These are phyloP conservation scores for Avena atlantica DNA, from an alignment of 176 grass and related monocot species.

Conservation along the genomic window DNA sequence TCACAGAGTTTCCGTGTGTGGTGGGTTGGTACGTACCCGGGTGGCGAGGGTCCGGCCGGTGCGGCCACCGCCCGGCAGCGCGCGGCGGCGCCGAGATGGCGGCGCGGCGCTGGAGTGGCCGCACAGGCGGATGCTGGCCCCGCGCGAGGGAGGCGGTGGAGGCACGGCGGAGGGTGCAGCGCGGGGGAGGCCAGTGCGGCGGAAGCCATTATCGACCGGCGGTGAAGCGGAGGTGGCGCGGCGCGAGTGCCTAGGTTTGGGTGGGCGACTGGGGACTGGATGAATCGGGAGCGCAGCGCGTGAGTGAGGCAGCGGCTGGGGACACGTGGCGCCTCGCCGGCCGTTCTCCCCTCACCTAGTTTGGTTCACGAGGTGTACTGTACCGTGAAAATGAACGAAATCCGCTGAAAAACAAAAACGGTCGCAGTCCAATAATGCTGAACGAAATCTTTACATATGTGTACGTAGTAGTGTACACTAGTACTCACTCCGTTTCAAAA, in stretches of 20 bases:
- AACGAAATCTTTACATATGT: too few species aligned
- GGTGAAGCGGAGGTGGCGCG: constrained; percentile 1
- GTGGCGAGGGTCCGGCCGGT: constrained; percentile 29
- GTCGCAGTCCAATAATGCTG: too few species aligned
- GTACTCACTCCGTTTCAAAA: too few species aligned
- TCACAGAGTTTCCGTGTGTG: background rate
- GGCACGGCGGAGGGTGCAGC: constrained; percentile 29
- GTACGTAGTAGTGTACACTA: too few species aligned
- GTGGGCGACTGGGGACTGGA: background rate
- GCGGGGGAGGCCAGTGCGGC: constrained; percentile 39
- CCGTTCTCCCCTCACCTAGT: background rate
- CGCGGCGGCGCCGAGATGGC: background rate
- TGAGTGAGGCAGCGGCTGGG: background rate
- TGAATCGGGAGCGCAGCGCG: background rate
- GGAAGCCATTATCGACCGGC: constrained; percentile 37
- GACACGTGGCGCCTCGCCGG: background rate
- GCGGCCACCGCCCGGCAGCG: constrained; percentile 48
- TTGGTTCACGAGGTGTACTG: too few species aligned
- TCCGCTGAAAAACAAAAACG: too few species aligned
- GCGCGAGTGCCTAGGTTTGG: background rate
- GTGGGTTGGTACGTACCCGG: background rate
- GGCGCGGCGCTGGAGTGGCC: background rate
- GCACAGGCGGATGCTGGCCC: background rate
- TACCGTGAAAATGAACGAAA: too few species aligned
- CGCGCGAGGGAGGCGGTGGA: background rate